Base-by-base conservation (phyloP, 306 rosid genomes). In the Cicer yamashitae region DNA sequence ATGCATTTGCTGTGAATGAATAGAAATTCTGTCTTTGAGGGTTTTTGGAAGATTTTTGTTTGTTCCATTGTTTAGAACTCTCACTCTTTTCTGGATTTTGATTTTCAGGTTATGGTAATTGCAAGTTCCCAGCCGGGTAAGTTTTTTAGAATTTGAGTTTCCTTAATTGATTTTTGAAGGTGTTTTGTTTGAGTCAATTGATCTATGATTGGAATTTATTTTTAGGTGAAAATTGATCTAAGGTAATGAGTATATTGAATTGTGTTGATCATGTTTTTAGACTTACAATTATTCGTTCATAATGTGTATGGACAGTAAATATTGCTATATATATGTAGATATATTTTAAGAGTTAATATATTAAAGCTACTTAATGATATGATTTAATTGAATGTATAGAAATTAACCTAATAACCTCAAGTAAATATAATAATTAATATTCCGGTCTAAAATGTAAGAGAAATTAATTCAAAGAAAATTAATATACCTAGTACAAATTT, bases 121-220 rank as follows among this genome's bases (percentile, higher is more conserved):
- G 99, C 92, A 90, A 81, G 77, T 82, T 92, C 39, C 91, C 91
- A 53, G 88, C 99, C 81, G 91, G 99, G 99, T 94, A 82, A 71
- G 75, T 39, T 47, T 52, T 11, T 52, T 15, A 1, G 10, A 57
- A 38, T 37, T 50, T 7, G 1, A 15, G 15, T 47, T 30, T 48
- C 6, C 11, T 30, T 25, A 48, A 25, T 30, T 69, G 40, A n/a
- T 17, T 71, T 71, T 71, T 71, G 7, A 39, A 5, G 39, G 18
- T 52, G 51, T 52, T 38, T 52, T 38, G 38, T 10, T 51, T 70
- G 38, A 52, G 51, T 38, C 17, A 38, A 11, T 52, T 52, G 63
- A 15, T 51, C 20, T 53, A 38, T 10, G 38, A 47, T 48, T 48
- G 12, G 13, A 7, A 13, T 13, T 47, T 1, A 2, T 3, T 30